Base-by-base conservation (phyloP, 192 early-diverging fungal species). In the Podochytrium sp. region DNA sequence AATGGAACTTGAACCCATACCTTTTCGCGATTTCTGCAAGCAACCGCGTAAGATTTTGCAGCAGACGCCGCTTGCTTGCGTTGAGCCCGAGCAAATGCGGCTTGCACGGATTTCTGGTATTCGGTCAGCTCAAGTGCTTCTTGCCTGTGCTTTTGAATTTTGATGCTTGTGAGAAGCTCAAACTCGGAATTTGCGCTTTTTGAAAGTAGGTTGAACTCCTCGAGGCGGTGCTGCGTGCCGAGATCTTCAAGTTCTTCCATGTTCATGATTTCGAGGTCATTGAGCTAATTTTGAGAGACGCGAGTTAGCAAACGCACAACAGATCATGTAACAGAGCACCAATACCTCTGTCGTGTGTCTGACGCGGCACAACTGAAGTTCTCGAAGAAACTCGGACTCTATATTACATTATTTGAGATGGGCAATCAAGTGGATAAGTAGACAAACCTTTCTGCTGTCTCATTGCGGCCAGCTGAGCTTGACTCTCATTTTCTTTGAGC, bases 321-420 rank as follows among this genome's bases (percentile, higher is more conserved):
- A 29, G 41, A 33, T 35, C 20, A 33, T 23, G 7, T 55, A 55
- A 20, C 7, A 20, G 37, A 61, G 23, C 38, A 40, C 14, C 20
- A 43, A 47, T 33, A 72, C 72, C 72, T 74, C 41, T n/a, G 34
- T 40, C 43, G 65, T 61, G 18, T 74, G 72, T 30, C 61, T 47
- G 61, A 65, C 51, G 30, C 65, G 64, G 59, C 20, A 32, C n/a
- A 65, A 18, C 59, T 74, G 72, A 35, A 74, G 58, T 32, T 74
- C 72, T 27, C 72, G 59, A 16, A 74, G 62, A 55, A 58, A 58
- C 61, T 74, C 72, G 61, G 56, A 72, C 49, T 74, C 62, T 74
- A 38, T 23, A 12, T n/a, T 29, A 1, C 12, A 49, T 38, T 49
- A 34, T 61, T 40, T 18, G 47, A 12, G 40, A 30, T 30, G 23